Conservation (phyloP, 163 green algal species). For the Chlorella variabilis region DNA sequence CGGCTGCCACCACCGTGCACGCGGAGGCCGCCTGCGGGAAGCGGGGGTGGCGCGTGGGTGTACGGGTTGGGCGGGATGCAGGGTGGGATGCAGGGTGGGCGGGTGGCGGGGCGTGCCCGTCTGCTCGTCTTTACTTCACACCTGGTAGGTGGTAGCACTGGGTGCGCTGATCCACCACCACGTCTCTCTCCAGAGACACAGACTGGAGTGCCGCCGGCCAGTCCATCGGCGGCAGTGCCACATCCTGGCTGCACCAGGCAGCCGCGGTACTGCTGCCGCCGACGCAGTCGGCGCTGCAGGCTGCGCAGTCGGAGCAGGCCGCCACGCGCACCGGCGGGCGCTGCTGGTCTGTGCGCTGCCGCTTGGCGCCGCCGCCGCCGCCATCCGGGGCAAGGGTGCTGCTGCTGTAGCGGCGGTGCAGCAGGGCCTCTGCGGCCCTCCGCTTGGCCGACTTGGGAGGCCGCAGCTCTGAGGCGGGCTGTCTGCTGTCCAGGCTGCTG, state of each 20-base stretch:
- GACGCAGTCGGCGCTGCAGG: background rate
- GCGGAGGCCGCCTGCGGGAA: constrained; percentile 2
- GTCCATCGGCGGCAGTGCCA: constrained; percentile 31
- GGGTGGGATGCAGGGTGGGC: too few species aligned
- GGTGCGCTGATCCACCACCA: background rate
- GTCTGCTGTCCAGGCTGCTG: background rate
- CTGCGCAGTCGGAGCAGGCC: constrained; percentile 28
- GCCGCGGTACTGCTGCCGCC: background rate
- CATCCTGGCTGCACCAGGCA: constrained; percentile 28
- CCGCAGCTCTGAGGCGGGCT: background rate
- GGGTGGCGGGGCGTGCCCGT: too few species aligned
- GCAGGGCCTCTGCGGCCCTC: constrained; percentile 21
- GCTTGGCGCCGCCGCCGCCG: constrained; percentile 4
- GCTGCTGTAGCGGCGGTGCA: constrained; percentile 29
- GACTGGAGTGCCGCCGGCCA: constrained; percentile 18
- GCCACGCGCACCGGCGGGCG: constrained; percentile 5
- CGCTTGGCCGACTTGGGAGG: constrained; percentile 32
- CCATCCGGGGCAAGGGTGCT: background rate
- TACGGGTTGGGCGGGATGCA: too few species aligned
- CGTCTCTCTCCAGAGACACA: background rate
- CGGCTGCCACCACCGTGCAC: constrained; percentile 8
- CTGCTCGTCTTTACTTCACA: too few species aligned
- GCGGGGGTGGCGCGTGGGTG: too few species aligned
- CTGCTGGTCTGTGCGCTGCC: background rate
- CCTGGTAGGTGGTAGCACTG: constrained; percentile 22